These are phyloP conservation scores for Ceratocystis destructans DNA, from an alignment of 2,329 filamentous ascomycete genomes.

Conservation along the genomic window DNA sequence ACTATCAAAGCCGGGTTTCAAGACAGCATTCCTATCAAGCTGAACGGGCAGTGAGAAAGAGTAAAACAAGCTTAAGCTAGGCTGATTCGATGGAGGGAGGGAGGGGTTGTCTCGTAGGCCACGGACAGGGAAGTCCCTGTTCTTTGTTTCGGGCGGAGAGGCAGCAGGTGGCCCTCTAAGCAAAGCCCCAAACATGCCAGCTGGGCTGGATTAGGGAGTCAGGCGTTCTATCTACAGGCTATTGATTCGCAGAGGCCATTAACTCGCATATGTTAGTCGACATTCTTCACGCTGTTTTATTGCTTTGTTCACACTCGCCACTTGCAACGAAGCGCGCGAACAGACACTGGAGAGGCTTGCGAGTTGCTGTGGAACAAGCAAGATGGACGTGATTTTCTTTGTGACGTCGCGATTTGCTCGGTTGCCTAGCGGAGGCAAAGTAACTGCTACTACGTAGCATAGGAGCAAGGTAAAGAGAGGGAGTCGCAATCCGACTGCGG, in stretches of 20 bases:
- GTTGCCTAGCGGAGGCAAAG: not conserved
- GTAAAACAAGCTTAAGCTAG: slow-evolving; percentile 1
- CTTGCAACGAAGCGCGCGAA: not conserved
- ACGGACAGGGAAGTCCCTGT: not conserved
- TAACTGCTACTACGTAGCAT: not conserved
- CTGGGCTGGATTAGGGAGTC: not conserved
- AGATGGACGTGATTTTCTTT: not conserved
- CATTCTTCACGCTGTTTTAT: not conserved
- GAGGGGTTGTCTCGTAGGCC: not conserved
- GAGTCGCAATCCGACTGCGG: not conserved
- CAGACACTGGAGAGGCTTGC: not conserved
- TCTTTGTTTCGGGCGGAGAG: not conserved
- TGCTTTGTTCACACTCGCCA: not conserved
- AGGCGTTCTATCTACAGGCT: too few species aligned
- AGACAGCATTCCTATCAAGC: not conserved
- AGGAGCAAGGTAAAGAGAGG: not conserved
- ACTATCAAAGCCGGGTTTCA: not conserved
- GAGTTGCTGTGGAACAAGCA: not conserved
- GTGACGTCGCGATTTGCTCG: not conserved
- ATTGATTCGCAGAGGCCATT: too few species aligned
- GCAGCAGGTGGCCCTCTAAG: not conserved
- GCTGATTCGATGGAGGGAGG: not conserved
- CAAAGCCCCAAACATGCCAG: slow-evolving; percentile 1
- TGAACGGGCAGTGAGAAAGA: not conserved
- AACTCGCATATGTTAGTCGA: too few species aligned